Base-by-base conservation (phyloP, 208 protist genomes). In the Blastocrithidia nonstop region DNA sequence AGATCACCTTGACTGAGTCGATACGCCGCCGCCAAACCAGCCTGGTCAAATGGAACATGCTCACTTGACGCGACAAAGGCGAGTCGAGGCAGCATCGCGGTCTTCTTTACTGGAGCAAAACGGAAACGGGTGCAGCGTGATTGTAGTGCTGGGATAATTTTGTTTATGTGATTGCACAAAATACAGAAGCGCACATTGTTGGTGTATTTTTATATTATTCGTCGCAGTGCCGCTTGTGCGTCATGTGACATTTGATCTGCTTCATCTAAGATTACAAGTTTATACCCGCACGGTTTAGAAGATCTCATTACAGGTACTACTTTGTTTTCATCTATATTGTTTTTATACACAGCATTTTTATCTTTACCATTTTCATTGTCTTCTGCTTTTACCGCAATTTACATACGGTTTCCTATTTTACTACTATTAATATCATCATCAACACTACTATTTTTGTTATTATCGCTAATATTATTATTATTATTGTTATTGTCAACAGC, bases 261-360 rank as follows among this genome's bases (percentile, higher is more conserved):
- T 72, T 99, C 98, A 66, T 99, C 98, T 2, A 99, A 81, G 19
- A 99, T 92, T 42, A 99, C 94, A 1, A 99, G 72, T 57, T 99
- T 99, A 53, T 95, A 95, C 20, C 53, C 57, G 1, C 58, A 17
- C 6, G 37, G 16, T 6, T 45, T 15, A n/a, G n/a, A n/a, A n/a
- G n/a, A n/a, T n/a, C n/a, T n/a, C n/a, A n/a, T n/a, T n/a, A n/a
- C n/a, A n/a, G n/a, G n/a, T n/a, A n/a, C n/a, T n/a, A n/a, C n/a
- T n/a, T n/a, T n/a, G n/a, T n/a, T n/a, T n/a, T n/a, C n/a, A n/a
- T n/a, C n/a, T n/a, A n/a, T n/a, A n/a, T n/a, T n/a, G n/a, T n/a
- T n/a, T n/a, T n/a, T n/a, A n/a, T n/a, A n/a, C n/a, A n/a, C n/a
- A n/a, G n/a, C n/a, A n/a, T n/a, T n/a, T n/a, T n/a, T n/a, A n/a